phyloP scores from a whole-genome alignment of 352 stramenopile species.

The Phytophthora melonis region DNA sequence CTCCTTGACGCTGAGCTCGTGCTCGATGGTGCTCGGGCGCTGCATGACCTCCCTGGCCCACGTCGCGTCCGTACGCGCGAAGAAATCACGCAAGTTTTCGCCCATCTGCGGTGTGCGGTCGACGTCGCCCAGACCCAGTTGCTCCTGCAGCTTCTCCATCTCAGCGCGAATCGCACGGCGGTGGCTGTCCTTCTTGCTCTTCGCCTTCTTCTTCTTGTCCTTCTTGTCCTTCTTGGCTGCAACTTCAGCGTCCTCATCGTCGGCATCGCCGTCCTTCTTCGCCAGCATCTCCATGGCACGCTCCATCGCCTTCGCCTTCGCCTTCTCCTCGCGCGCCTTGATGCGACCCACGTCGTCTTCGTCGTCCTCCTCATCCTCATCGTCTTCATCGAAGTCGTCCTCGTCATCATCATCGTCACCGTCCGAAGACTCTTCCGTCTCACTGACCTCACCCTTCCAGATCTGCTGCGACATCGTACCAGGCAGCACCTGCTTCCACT shows the following conservation, averaged over 20 bases:
- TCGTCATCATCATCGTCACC: conserved; percentile 78
- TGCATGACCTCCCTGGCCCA: conserved; percentile 74
- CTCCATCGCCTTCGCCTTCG: conserved; percentile 59
- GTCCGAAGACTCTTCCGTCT: conserved; percentile 89
- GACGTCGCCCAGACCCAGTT: conserved; percentile 74
- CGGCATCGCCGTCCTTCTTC: conserved; percentile 43
- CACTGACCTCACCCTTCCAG: conserved; percentile 88
- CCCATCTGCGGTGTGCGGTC: conserved; percentile 82
- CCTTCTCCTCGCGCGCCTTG: conserved; percentile 28
- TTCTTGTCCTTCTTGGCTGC: conserved; percentile 49
- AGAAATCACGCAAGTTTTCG: conserved; percentile 89
- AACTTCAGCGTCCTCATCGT: conserved; percentile 36
- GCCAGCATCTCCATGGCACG: conserved; percentile 70
- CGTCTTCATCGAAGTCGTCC: conserved; percentile 61
- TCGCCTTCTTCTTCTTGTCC: conserved; percentile 72
- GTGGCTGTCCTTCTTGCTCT: conserved; percentile 72
- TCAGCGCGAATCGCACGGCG: conserved; percentile 75
- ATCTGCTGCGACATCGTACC: conserved; percentile 95
- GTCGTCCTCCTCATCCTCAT: conserved; percentile 42
- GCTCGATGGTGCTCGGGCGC: conserved; percentile 68
- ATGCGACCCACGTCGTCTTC: conserved; percentile 26
- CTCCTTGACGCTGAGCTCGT: conserved; percentile 85
- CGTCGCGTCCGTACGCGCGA: conserved; percentile 79
- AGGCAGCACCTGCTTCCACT: conserved; percentile 93
- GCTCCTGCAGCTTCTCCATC: conserved; percentile 88